Base-by-base conservation (phyloP, 352 stramenopile genomes). In the Phytophthora cryptogea region DNA sequence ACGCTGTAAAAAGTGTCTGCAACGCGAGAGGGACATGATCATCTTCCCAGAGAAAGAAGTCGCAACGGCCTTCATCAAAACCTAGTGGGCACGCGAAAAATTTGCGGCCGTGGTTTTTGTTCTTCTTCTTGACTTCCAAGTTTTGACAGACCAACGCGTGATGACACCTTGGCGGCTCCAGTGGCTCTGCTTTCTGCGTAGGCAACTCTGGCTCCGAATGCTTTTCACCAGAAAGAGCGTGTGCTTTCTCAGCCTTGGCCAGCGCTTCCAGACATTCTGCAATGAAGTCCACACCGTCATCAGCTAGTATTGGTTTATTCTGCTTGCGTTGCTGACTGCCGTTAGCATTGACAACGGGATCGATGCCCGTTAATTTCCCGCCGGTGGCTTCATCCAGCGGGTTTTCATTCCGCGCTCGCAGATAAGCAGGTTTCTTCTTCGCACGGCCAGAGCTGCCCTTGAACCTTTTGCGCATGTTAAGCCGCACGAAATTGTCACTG, bases 1-100 rank as follows among this genome's bases (percentile, higher is more conserved):
- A 62, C 23, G 51, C 56, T 11, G 54, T 72, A 14, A 88, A 78
- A 0, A 94, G 77, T 16, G 66, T 76, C 31, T 83, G 64, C 23
- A 94, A 48, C 2, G 82, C 84, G 13, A 88, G 62, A n/a, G 80
- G 71, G 5, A 80, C 70, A 43, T 91, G 76, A 52, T 95, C 83
- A 23, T 95, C 81, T 68, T 89, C 78, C 86, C 86, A 95, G 0
- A 93, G 59, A 49, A 93, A 95, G 42, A 86, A 95, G 37, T 95
- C 78, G 55, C 86, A 95, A 4, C 83, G 81, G 3, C 83, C 84
- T 82, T 95, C 86, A 44, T 91, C 78, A 39, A 86, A 76, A 5
- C 75, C 72, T 14, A 91, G 63, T 14, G 82, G 66, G 54, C 86
- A 95, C 3, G 80, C 60, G 50, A 90, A 95, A 54, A 95, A 95